phyloP scores from a whole-genome alignment of 2,329 filamentous ascomycete genomes.

The Alternaria brassicae region DNA sequence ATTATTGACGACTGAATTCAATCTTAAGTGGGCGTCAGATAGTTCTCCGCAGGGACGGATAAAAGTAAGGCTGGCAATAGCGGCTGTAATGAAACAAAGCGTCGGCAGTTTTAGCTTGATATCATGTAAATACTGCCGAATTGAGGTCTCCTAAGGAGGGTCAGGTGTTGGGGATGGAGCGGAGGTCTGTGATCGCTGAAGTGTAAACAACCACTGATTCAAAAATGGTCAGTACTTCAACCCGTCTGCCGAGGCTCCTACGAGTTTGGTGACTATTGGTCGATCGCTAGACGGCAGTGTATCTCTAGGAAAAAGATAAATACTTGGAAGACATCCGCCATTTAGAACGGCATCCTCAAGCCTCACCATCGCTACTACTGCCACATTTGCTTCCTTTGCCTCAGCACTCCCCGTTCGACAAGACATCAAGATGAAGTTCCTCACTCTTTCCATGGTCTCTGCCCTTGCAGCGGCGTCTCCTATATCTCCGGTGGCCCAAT shows the following conservation, averaged over 20 bases:
- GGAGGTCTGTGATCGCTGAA: neutral
- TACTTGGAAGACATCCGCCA: too few relatives aligned
- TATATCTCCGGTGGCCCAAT: conserved; percentile 15
- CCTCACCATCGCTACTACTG: neutral
- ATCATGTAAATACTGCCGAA: neutral
- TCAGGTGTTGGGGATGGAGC: neutral
- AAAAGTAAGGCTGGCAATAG: too few relatives aligned
- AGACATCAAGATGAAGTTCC: conserved; percentile 31
- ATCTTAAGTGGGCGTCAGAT: too few relatives aligned
- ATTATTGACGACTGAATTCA: too few relatives aligned
- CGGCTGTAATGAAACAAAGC: too few relatives aligned
- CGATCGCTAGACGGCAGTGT: neutral
- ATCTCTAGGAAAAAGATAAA: too few relatives aligned
- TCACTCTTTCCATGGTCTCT: conserved; percentile 23
- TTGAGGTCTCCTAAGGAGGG: neutral
- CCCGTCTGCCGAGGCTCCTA: conserved; percentile 1
- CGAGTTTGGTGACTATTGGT: neutral
- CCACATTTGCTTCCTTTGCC: neutral
- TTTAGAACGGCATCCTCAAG: too few relatives aligned
- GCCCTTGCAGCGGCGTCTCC: conserved; percentile 21
- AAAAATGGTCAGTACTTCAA: neutral
- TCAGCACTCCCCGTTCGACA: neutral
- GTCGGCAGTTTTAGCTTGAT: neutral
- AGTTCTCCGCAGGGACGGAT: too few relatives aligned
- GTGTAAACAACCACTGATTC: neutral